Conservation (phyloP, 768 basidiomycete genomes). For the Leccinum barrowsii region DNA sequence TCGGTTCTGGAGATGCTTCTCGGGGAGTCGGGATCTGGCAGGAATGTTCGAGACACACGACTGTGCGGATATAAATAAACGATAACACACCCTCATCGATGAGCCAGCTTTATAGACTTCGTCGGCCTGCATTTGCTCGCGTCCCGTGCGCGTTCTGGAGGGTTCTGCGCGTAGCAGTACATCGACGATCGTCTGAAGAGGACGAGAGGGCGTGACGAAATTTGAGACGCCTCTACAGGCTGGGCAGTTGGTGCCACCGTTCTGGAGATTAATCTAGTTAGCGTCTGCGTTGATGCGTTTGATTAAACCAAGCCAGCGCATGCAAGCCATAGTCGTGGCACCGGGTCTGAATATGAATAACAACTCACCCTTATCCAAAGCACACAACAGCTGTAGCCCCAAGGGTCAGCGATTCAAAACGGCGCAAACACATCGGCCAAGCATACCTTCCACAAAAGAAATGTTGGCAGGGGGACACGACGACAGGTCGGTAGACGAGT, state of each 20-base stretch:
- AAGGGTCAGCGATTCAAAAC: constrained; percentile 43
- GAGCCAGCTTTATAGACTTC: constrained; percentile 67
- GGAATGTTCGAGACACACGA: not conserved
- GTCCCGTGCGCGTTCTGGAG: constrained; percentile 58
- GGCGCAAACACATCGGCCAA: not conserved
- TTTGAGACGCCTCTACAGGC: constrained; percentile 72
- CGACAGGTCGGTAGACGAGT: constrained; percentile 76
- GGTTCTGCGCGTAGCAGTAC: constrained; percentile 69
- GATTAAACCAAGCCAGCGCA: not conserved
- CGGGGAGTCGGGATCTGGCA: constrained; percentile 69
- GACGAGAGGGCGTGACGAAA: constrained; percentile 67
- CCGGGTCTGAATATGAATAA: not conserved
- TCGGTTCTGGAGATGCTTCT: constrained; percentile 74
- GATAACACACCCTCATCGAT: constrained; percentile 55
- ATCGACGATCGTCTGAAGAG: constrained; percentile 70
- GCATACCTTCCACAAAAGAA: constrained; percentile 86
- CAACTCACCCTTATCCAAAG: constrained; percentile 80
- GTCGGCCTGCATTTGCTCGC: constrained; percentile 79
- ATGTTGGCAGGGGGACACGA: constrained; percentile 83
- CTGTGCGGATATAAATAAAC: not conserved
- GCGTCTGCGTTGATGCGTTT: not conserved
- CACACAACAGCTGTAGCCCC: constrained; percentile 58
- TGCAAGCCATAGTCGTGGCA: constrained; percentile 3
- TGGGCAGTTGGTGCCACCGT: constrained; percentile 82
- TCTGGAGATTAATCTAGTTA: constrained; percentile 42